phyloP scores from a whole-genome alignment of 2,329 filamentous ascomycete species.

The Boeremia lycopersici region DNA sequence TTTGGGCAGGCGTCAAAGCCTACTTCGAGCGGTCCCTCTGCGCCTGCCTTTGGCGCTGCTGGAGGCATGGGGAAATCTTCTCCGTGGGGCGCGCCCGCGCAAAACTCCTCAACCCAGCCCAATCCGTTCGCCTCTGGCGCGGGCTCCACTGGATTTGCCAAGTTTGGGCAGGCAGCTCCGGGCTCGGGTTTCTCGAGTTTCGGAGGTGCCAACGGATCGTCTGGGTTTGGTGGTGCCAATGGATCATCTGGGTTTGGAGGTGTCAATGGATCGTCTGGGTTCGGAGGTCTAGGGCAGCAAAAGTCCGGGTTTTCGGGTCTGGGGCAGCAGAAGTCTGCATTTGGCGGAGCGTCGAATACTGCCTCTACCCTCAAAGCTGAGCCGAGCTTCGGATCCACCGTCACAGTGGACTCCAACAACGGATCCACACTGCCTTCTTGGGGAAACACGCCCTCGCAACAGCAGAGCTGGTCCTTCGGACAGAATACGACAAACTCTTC shows the following conservation, averaged over 20 bases:
- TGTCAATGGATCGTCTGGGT: constrained; percentile 41
- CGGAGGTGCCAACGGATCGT: constrained; percentile 36
- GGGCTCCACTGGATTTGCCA: constrained; percentile 39
- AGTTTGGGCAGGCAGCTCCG: constrained; percentile 30
- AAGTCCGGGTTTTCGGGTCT: constrained; percentile 42
- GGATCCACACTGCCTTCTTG: constrained; percentile 43
- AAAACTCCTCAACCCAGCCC: constrained; percentile 28
- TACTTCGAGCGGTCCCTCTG: constrained; percentile 29
- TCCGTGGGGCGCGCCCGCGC: constrained; percentile 30
- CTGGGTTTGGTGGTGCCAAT: constrained; percentile 37
- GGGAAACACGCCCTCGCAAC: constrained; percentile 39
- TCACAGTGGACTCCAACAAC: constrained; percentile 44
- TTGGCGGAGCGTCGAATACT: constrained; percentile 25
- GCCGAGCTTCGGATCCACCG: constrained; percentile 51
- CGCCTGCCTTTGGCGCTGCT: constrained; percentile 35
- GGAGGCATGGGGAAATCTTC: constrained; percentile 30
- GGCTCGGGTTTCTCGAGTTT: too few species aligned
- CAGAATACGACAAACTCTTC: constrained; percentile 33
- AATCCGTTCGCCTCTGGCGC: constrained; percentile 42
- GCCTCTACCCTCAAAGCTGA: constrained; percentile 31
- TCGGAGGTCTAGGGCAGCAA: constrained; percentile 25
- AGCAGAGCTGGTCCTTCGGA: constrained; percentile 36
- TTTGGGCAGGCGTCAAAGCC: constrained; percentile 36
- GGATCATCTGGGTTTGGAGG: too few species aligned
- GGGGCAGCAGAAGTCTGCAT: constrained; percentile 40